Conservation (phyloP, 2,329 filamentous ascomycete genomes). For the Verticillium albo-atrum region DNA sequence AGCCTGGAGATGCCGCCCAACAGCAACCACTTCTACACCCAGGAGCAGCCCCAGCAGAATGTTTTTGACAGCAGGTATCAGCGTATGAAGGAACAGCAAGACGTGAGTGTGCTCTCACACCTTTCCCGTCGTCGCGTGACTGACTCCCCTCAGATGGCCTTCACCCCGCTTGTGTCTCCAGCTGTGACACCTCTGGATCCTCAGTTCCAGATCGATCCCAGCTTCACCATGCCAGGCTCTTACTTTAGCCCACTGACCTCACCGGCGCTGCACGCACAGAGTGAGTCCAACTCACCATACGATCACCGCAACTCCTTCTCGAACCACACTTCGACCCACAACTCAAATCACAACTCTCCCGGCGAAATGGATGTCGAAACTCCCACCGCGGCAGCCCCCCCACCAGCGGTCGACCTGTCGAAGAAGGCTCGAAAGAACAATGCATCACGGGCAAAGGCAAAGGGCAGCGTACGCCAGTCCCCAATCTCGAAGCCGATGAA, state of each 20-base stretch:
- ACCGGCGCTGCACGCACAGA: constrained; percentile 72
- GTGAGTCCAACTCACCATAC: constrained; percentile 41
- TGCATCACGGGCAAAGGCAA: constrained; percentile 45
- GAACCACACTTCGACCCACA: constrained; percentile 34
- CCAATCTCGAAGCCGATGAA: constrained; percentile 67
- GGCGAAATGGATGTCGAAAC: constrained; percentile 53
- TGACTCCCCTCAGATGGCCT: constrained; percentile 55
- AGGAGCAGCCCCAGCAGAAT: constrained; percentile 51
- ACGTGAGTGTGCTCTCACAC: constrained; percentile 37
- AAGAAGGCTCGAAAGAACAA: constrained; percentile 51
- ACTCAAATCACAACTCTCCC: constrained; percentile 43
- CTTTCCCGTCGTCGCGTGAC: neutral
- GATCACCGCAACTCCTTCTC: constrained; percentile 38
- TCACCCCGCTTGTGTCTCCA: constrained; percentile 79
- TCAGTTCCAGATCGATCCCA: constrained; percentile 57
- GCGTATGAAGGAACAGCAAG: constrained; percentile 65
- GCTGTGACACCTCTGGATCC: constrained; percentile 76
- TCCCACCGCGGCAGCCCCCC: constrained; percentile 23
- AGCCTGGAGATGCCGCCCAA: constrained; percentile 71
- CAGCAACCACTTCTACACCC: constrained; percentile 54
- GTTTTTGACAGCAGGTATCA: constrained; percentile 62
- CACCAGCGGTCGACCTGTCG: constrained; percentile 38
- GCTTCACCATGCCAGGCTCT: constrained; percentile 61
- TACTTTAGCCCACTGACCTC: constrained; percentile 85
- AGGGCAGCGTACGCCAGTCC: constrained; percentile 60